Percentiles rank a stretch among this genome's conserved stretches.
These are phyloP conservation scores for Naganishia antarctica DNA, from an alignment of 768 basidiomycete species.

Conservation along the genomic window DNA sequence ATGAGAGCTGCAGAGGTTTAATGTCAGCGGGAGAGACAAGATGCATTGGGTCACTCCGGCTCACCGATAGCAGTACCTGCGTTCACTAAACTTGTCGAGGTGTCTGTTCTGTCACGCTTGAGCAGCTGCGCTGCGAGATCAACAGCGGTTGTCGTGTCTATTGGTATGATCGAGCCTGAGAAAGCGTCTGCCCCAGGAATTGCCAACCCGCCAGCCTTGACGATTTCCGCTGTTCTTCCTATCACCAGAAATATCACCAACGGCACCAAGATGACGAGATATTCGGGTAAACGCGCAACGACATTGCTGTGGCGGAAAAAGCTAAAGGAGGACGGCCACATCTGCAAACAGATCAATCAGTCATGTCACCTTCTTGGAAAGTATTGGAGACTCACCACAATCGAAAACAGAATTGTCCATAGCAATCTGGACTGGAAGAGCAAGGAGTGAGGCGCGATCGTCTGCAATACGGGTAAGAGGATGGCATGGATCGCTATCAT, in stretches of 20 bases:
- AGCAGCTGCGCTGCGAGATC: not conserved
- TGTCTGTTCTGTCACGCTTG: not conserved
- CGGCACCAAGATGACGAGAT: conserved; percentile 40
- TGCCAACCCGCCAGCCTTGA: conserved; percentile 30
- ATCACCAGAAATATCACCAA: conserved; percentile 45
- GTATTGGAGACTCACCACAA: conserved; percentile 34
- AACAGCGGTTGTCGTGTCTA: not conserved
- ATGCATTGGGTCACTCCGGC: conserved; percentile 10
- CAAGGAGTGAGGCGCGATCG: conserved; percentile 29
- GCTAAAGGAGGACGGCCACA: conserved; percentile 29
- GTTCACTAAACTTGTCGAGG: conserved; percentile 31
- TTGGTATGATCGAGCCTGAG: not conserved
- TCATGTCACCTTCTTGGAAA: not conserved
- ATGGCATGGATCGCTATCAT: conserved; percentile 44
- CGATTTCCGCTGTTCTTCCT: conserved; percentile 46
- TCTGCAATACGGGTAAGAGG: conserved; percentile 36
- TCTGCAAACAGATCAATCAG: not conserved
- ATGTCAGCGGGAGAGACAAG: not conserved
- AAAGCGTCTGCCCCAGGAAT: not conserved
- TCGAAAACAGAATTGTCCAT: conserved; percentile 38
- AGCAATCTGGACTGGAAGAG: conserved; percentile 36
- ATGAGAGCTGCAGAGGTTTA: conserved; percentile 34
- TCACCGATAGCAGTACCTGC: conserved; percentile 45
- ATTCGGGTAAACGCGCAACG: conserved; percentile 9
- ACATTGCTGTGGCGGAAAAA: conserved; percentile 32